phyloP scores from a whole-genome alignment of 2,329 filamentous ascomycete species.

The Calonectria montana region DNA sequence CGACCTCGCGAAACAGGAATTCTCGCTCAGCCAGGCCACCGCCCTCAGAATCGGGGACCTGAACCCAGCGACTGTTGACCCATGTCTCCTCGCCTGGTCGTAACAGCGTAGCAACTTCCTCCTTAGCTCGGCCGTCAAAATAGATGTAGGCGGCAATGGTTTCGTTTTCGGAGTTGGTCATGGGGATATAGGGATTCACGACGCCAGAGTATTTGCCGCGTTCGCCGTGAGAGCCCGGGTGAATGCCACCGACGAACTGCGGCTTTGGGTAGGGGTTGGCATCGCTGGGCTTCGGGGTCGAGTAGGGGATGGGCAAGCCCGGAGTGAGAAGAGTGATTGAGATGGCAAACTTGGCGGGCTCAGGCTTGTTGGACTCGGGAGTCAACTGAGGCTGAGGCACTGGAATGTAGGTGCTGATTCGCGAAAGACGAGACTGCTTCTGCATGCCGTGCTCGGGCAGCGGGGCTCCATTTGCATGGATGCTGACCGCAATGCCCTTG shows the following conservation, averaged over 20 bases:
- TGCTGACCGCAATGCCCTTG: slow-evolving; percentile 98
- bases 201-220: slow-evolving; percentile 61
- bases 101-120: slow-evolving; percentile 95
- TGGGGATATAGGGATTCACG: slow-evolving; percentile 89
- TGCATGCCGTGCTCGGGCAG: slow-evolving; percentile 95
- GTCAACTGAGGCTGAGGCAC: slow-evolving; percentile 86
- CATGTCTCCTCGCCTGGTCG: slow-evolving; percentile 96
- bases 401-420: slow-evolving; percentile 97
- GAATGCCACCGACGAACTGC: slow-evolving; percentile 80
- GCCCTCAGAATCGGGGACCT: slow-evolving; percentile 89
- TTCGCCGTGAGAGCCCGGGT: slow-evolving; percentile 62
- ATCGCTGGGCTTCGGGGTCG: slow-evolving; percentile 82
- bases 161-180: slow-evolving; percentile 94
- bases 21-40: slow-evolving; percentile 96
- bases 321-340: slow-evolving; percentile 96
- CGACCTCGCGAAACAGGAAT: slow-evolving; percentile 96
- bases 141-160: slow-evolving; percentile 99
- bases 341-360: slow-evolving; percentile 96
- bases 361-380: slow-evolving; percentile 75
- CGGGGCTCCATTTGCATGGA: slow-evolving; percentile 84
- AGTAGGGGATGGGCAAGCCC: slow-evolving; percentile 90
- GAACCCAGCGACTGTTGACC: slow-evolving; percentile 99
- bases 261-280: slow-evolving; percentile 84
- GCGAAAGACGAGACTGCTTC: slow-evolving; percentile 88
- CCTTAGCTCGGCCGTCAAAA: slow-evolving; percentile 94